A percentile compares a stretch with the other conserved stretches of the same genome.
Evolutionary conservation across 495 filamentous ascomycete species (phyloP).

Genomic region (Penicillium silybi): DNA sequence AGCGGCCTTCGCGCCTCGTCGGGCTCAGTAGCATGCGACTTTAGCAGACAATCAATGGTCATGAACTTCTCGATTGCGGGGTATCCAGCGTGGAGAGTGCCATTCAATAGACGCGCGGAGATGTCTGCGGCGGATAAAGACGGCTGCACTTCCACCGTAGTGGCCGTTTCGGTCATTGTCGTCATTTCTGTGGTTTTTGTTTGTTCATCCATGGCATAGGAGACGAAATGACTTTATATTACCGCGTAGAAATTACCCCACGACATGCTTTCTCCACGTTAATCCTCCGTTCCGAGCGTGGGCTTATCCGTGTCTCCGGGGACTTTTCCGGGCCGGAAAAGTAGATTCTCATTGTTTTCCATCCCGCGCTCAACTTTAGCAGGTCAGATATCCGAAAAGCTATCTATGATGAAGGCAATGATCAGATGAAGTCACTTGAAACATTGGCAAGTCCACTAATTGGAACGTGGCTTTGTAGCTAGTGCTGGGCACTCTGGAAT

Average conservation of each 20-base stretch:
- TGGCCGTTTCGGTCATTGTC: conserved; percentile 14
- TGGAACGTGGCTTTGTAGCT: too few relatives aligned
- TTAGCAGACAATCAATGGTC: conserved; percentile 24
- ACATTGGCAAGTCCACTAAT: background rate
- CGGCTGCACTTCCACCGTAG: conserved; percentile 3
- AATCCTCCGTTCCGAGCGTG: background rate
- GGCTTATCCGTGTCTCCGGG: conserved; percentile 4
- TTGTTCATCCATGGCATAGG: background rate
- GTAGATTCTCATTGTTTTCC: background rate
- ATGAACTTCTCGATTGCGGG: conserved; percentile 19
- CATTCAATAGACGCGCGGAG: conserved; percentile 21
- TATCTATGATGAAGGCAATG: too few relatives aligned
- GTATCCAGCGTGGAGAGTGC: conserved; percentile 23
- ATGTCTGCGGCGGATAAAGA: conserved; percentile 14
- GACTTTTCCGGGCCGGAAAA: conserved; percentile 10
- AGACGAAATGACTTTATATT: conserved; percentile 4
- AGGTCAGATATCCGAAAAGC: background rate
- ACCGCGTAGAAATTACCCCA: background rate
- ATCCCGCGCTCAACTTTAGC: background rate
- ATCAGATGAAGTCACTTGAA: background rate
- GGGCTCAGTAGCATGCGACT: conserved; percentile 20
- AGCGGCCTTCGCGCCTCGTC: conserved; percentile 16
- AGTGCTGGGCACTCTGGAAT: background rate
- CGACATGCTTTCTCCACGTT: conserved; percentile 2
- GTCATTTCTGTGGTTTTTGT: conserved; percentile 4